phyloP scores from a whole-genome alignment of 495 filamentous ascomycete species.

The Niebla homalea region DNA sequence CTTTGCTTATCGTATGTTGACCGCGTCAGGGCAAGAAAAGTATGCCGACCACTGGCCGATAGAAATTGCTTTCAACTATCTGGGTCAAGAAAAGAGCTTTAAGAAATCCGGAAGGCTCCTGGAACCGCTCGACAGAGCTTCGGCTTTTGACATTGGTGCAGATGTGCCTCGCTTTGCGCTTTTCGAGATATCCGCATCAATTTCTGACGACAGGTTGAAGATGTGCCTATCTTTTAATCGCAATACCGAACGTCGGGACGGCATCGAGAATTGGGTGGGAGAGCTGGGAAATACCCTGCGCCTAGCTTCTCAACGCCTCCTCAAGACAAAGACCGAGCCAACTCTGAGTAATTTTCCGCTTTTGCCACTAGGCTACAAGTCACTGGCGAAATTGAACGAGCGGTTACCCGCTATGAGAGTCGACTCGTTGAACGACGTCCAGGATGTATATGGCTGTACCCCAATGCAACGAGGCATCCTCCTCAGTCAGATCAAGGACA shows the following conservation, averaged over 20 bases:
- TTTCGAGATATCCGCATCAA: conserved; percentile 30
- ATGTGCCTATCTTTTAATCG: conserved; percentile 21
- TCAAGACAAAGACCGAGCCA: conserved; percentile 9
- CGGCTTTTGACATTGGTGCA: conserved; percentile 26
- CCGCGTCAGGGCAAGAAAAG: conserved; percentile 6
- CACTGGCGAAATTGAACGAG: conserved; percentile 12
- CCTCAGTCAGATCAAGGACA: conserved; percentile 29
- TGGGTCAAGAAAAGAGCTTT: conserved; percentile 31
- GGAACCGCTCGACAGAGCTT: conserved; percentile 9
- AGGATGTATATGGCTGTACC: conserved; percentile 32
- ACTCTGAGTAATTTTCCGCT: conserved; percentile 21
- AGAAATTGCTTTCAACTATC: conserved; percentile 33
- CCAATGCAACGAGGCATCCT: conserved; percentile 35
- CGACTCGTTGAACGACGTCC: conserved; percentile 16
- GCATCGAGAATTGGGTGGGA: conserved; percentile 22
- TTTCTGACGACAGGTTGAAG: conserved; percentile 13
- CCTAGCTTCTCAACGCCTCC: not conserved
- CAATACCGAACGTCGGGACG: conserved; percentile 20
- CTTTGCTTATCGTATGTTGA: conserved; percentile 17
- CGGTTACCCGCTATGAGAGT: conserved; percentile 10
- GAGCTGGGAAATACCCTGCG: conserved; percentile 16
- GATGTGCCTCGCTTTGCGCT: conserved; percentile 32
- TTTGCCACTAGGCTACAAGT: conserved; percentile 20
- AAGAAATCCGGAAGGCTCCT: conserved; percentile 22
- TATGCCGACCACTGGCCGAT: conserved; percentile 16